Conservation (phyloP, 78 protist genomes). For the Goniomonas avonlea region DNA sequence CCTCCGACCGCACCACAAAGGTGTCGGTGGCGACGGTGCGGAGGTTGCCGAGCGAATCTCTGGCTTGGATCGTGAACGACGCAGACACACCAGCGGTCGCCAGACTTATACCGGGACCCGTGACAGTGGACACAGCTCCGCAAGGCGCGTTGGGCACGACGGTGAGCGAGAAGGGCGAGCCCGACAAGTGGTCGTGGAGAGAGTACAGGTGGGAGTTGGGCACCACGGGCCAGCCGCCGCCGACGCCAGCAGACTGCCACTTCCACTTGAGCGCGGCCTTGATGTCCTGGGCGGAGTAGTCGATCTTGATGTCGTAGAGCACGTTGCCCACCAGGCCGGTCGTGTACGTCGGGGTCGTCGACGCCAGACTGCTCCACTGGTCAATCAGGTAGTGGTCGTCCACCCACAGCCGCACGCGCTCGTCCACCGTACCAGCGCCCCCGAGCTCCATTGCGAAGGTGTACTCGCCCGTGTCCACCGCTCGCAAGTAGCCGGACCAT, state of each 20-base stretch:
- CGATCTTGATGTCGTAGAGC: conserved; percentile 17
- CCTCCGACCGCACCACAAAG: conserved; percentile 5
- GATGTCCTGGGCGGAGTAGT: neutral
- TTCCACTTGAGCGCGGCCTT: neutral
- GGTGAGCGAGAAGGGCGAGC: conserved; percentile 3
- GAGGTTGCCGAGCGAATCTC: conserved; percentile 4
- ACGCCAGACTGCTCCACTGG: neutral
- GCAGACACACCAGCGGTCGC: conserved; percentile 15
- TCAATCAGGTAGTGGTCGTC: conserved; percentile 17
- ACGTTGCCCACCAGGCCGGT: neutral
- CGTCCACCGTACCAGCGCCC: neutral
- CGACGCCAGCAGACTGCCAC: neutral
- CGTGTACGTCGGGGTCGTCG: neutral
- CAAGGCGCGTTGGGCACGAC: neutral
- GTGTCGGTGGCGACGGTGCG: neutral
- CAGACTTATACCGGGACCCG: neutral
- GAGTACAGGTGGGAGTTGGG: neutral
- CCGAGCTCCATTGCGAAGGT: neutral
- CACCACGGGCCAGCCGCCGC: neutral
- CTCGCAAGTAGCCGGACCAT: conserved; percentile 1
- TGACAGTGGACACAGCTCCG: neutral
- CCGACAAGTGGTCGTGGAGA: neutral
- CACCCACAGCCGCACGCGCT: conserved; percentile 16
- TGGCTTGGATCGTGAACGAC: conserved; percentile 2
- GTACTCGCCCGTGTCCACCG: neutral